Base-by-base conservation (phyloP, 208 protist genomes). In the Wallacemonas sp. region DNA sequence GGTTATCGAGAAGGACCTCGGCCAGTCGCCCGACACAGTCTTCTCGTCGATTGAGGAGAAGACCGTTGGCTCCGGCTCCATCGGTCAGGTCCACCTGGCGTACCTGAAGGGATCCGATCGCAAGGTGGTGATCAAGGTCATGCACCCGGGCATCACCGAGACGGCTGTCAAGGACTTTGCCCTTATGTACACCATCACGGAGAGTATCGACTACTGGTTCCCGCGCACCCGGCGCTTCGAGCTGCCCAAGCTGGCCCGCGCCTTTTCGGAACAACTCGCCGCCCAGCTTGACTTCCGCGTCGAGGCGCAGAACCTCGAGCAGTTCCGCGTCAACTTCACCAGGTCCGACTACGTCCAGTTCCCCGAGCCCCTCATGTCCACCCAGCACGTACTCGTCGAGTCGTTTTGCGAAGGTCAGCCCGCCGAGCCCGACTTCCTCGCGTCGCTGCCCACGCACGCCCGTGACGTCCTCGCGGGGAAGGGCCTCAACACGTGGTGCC, bases 401-500 rank as follows among this genome's bases (percentile, higher is more conserved):
- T 91, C 85, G 2, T 97, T 95, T 75, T 93, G 87, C 76, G 80
- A 87, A 18, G 92, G 87, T 14, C 65, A 83, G 66, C 82, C 87
- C 2, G 92, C 92, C 23, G 87, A 77, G 50, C 79, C 80, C 2
- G 89, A 97, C 66, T 95, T 92, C 61, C 77, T 97, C 8, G 80
- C 75, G 16, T 81, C 82, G 4, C 83, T 94, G 22, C 86, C 87
- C 14, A 26, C 70, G 28, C 84, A 95, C 70, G 83, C 87, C 11
- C 85, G 92, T 14, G 86, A 92, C 25, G 83, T 84, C 59, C 69
- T 97, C 14, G 92, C 92, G 3, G 76, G 78, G 39, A 93, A 91
- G 50, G 92, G 92, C n/a, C 80, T 97, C 26, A 95, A 97, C 75
- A 82, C 91, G 44, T 97, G 89, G 87, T 96, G 87, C 71, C 89